These are phyloP conservation scores for Juncus effusus DNA, from an alignment of 176 grass and related monocot genomes.

Conservation along the genomic window DNA sequence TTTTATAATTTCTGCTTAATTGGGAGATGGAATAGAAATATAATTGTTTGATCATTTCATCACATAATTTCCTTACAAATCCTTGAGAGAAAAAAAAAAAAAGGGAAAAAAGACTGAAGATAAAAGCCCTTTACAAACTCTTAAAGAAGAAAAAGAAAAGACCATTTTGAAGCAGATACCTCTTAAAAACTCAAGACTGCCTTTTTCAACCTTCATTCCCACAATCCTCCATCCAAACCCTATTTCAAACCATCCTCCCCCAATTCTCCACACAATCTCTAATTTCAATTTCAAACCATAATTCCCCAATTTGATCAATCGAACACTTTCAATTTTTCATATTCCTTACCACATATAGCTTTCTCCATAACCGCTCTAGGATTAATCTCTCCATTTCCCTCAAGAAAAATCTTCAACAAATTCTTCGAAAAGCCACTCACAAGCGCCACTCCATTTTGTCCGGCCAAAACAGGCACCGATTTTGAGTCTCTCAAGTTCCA, in stretches of 20 bases:
- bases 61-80: too few species aligned
- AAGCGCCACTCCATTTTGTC: constrained; percentile 58
- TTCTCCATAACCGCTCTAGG: constrained; percentile 53
- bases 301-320: constrained; percentile 29
- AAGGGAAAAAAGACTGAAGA: too few species aligned
- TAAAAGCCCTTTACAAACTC: too few species aligned
- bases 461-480: constrained; percentile 42
- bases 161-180: too few species aligned
- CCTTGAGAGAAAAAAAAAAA: too few species aligned
- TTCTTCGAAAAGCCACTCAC: constrained; percentile 87
- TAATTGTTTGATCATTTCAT: too few species aligned
- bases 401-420: constrained; percentile 59
- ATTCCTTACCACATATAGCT: constrained; percentile 49
- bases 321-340: constrained; percentile 48
- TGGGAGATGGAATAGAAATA: too few species aligned
- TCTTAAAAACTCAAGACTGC: too few species aligned
- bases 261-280: neutral
- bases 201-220: too few species aligned
- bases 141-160: too few species aligned
- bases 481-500: constrained; percentile 68
- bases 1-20: too few species aligned
- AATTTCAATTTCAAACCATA: neutral
- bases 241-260: neutral
- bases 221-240: too few species aligned
- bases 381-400: constrained; percentile 28